Conservation (phyloP, 768 basidiomycete genomes). For the Steccherinum ochraceum region DNA sequence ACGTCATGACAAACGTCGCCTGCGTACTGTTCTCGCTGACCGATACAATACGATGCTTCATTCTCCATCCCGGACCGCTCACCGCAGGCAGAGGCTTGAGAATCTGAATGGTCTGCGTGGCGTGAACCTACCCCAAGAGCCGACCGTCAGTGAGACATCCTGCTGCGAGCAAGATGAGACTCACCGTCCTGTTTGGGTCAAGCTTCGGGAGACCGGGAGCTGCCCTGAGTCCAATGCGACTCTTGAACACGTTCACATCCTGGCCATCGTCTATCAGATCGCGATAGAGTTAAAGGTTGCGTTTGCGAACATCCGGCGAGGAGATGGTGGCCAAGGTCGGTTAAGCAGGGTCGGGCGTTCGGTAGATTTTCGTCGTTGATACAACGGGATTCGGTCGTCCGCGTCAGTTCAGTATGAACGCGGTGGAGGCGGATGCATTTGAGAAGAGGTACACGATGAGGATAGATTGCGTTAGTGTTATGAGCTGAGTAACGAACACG, state of each 20-base stretch:
- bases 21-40: conserved; percentile 77
- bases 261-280: conserved; percentile 39
- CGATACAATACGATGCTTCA: conserved; percentile 58
- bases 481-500: too few species aligned
- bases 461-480: too few species aligned
- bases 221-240: conserved; percentile 30
- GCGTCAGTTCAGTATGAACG: too few species aligned
- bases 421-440: too few species aligned
- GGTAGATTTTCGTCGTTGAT: too few species aligned
- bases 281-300: neutral
- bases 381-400: too few species aligned
- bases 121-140: conserved; percentile 86
- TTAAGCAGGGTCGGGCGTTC: too few species aligned
- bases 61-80: conserved; percentile 76
- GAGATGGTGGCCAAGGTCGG: too few species aligned
- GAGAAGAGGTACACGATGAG: too few species aligned
- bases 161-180: conserved; percentile 17
- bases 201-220: conserved; percentile 67
- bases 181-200: conserved; percentile 63
- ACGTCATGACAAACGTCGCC: neutral
- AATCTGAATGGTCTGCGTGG: conserved; percentile 72
- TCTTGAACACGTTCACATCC: conserved; percentile 67
- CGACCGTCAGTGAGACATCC: neutral
- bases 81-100: conserved; percentile 70
- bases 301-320: too few species aligned